Evolutionary conservation across 192 early-diverging fungal species (phyloP).

Genomic region (Coemansia erecta): DNA sequence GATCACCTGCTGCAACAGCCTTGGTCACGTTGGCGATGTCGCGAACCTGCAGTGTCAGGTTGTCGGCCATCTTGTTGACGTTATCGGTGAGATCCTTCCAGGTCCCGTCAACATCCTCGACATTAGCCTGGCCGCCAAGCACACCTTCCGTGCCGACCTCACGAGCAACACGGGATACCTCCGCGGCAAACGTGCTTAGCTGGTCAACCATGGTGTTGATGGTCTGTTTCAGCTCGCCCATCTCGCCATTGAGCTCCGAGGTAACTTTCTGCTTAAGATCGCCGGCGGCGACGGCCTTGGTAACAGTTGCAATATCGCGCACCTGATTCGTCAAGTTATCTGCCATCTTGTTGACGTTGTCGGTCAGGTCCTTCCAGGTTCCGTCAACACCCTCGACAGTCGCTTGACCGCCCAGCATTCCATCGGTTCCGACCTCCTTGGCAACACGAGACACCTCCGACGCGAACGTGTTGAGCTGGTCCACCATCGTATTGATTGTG

Average conservation of each 20-base stretch:
- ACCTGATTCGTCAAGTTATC: conserved; percentile 63
- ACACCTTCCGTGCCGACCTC: conserved; percentile 61
- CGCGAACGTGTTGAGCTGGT: conserved; percentile 62
- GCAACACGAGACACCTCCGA: conserved; percentile 64
- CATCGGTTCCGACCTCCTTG: conserved; percentile 66
- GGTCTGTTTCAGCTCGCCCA: conserved; percentile 58
- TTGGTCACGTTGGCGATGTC: conserved; percentile 59
- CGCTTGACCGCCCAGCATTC: conserved; percentile 65
- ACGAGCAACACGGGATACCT: conserved; percentile 59
- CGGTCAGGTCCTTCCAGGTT: conserved; percentile 67
- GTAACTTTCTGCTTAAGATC: neutral
- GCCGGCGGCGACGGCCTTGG: conserved; percentile 60
- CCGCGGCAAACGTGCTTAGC: conserved; percentile 58
- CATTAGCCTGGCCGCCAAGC: conserved; percentile 57
- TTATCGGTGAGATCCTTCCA: conserved; percentile 63
- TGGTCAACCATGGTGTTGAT: conserved; percentile 66
- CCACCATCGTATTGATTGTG: conserved; percentile 66
- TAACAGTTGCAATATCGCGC: conserved; percentile 64
- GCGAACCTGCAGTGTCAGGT: conserved; percentile 62
- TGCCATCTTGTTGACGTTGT: conserved; percentile 70
- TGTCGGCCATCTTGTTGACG: conserved; percentile 64
- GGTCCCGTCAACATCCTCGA: conserved; percentile 56
- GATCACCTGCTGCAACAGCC: conserved; percentile 64
- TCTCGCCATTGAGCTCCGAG: conserved; percentile 18
- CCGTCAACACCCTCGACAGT: conserved; percentile 57